phyloP scores from a whole-genome alignment of 1,139 yeast genomes.

The Scheffersomyces illinoinensis region DNA sequence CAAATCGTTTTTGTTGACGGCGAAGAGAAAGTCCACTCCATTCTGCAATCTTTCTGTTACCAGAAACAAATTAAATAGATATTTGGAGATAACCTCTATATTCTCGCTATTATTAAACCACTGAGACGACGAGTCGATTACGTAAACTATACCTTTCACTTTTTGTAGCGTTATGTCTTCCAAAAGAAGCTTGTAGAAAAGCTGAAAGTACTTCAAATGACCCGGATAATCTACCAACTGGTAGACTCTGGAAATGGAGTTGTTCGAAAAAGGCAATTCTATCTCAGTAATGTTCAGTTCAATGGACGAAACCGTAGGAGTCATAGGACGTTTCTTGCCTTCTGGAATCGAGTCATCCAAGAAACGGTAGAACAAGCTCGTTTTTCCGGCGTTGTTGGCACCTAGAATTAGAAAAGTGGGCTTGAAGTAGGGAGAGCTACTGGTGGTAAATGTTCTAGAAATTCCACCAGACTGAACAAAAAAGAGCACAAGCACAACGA shows the following conservation, averaged over 20 bases:
- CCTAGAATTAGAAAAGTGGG: conserved; percentile 77
- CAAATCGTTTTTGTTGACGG: conserved; percentile 80
- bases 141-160: conserved; percentile 65
- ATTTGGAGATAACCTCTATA: conserved; percentile 50
- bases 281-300: conserved; percentile 36
- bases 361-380: conserved; percentile 54
- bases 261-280: conserved; percentile 36
- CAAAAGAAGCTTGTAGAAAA: conserved; percentile 42
- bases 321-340: conserved; percentile 9
- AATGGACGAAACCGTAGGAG: conserved; percentile 45
- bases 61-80: conserved; percentile 54
- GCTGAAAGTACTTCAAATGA: conserved; percentile 66
- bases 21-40: conserved; percentile 73
- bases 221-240: conserved; percentile 84
- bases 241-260: conserved; percentile 33
- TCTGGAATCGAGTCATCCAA: conserved; percentile 14
- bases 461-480: conserved; percentile 11
- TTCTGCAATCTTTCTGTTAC: conserved; percentile 54
- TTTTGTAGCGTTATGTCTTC: conserved; percentile 46
- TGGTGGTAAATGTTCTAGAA: conserved; percentile 10
- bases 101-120: conserved; percentile 34
- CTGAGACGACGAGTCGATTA: conserved; percentile 62
- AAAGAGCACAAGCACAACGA: conserved; percentile 16
- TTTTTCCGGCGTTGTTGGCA: conserved; percentile 73
- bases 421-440: conserved; percentile 19